A percentile compares a stretch with the other conserved stretches of the same genome.
phyloP scores from a whole-genome alignment of 306 rosid species.

The Malus sieversii region DNA sequence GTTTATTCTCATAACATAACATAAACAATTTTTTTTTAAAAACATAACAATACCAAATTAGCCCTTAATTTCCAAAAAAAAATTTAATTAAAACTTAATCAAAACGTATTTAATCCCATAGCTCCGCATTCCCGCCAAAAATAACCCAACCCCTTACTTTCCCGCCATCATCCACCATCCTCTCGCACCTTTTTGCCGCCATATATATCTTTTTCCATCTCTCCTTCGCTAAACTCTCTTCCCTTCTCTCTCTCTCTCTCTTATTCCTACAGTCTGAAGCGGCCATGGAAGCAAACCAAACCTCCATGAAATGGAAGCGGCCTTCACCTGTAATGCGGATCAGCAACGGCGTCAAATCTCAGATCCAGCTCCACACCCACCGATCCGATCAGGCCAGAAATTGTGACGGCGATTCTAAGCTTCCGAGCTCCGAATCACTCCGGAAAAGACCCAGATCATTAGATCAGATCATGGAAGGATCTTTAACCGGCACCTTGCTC shows the following conservation, averaged over 20 bases:
- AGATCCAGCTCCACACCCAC: constrained; percentile 13
- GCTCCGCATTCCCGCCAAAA: constrained; percentile 30
- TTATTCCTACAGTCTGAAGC: not conserved
- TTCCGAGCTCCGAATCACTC: not conserved
- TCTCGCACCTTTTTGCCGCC: not conserved
- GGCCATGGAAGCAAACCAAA: not conserved
- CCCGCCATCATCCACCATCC: constrained; percentile 23
- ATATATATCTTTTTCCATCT: not conserved
- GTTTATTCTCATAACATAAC: accelerated
- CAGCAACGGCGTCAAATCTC: constrained; percentile 24
- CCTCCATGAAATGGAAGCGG: constrained; percentile 9
- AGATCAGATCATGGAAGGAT: not conserved
- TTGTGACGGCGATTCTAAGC: not conserved
- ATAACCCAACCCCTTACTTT: not conserved
- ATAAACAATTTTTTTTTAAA: accelerated
- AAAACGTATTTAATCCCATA: not conserved
- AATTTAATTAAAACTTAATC: not conserved
- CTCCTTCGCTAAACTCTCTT: not conserved
- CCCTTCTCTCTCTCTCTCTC: not conserved
- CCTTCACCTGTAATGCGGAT: not conserved
- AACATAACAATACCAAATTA: too few relatives aligned
- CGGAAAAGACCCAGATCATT: constrained; percentile 1
- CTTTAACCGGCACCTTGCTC: not conserved
- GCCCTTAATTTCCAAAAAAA: too few relatives aligned
- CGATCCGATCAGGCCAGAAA: constrained; percentile 15